Evolutionary conservation across 2,329 filamentous ascomycete species (phyloP), one percentile per base, ranked within the genome.

Genomic region (Diaporthe aspalathi): DNA sequence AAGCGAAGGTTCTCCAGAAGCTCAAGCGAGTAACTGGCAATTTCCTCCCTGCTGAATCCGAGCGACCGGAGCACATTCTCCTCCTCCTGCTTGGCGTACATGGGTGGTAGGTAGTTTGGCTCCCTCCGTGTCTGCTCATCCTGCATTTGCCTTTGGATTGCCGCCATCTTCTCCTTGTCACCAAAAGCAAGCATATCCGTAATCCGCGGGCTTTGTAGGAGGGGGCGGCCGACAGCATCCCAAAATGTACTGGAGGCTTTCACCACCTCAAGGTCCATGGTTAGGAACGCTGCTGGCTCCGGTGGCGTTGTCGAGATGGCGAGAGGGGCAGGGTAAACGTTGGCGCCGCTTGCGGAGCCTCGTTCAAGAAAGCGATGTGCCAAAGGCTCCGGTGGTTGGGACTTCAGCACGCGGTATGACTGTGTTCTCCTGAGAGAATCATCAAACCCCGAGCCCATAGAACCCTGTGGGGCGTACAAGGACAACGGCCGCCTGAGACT

Each of bases 71-170:
- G 86, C 20, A 89, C 84, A 32, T 85, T 83, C 29, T 88, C 85
- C 65, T 88, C 85, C 70, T 88, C 85, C 60, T 84, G 81, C 73
- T 85, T 85, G 47, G 83, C 84, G 72, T 89, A 85, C n/a, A 91
- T 91, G 1, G 90, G 90, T 5, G 90, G 89, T 24, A 91, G 82
- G 76, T 91, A 91, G 56, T 88, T 89, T 22, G 89, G 89, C 38
- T 90, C 88, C 69, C 84, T 88, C 74, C 84, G 82, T 40, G 83
- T 81, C 72, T 89, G 88, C 74, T 92, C 89, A 20, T 87, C 85
- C 67, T 88, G 84, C 57, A 92, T 82, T 65, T 84, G 83, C 60
- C 83, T 83, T 74, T 88, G 86, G 54, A 90, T 79, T 11, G 80
- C 80, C 50, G 81, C 76, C 5, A 90, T 81, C 72, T 85, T 88